Conservation (phyloP, 176 grass and related monocot species). For the Paspalum notatum region DNA sequence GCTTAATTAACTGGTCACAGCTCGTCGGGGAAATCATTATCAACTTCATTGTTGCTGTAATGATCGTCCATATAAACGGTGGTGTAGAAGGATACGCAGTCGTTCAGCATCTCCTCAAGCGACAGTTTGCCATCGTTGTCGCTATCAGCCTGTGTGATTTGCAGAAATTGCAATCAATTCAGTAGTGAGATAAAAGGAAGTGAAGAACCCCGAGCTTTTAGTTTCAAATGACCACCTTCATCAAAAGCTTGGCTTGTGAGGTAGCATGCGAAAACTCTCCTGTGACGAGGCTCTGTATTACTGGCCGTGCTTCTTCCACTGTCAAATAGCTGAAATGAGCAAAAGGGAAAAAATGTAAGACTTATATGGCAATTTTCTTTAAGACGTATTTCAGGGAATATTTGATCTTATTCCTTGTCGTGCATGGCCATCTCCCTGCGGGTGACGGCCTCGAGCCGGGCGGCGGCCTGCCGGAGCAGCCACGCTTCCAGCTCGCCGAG, state of each 20-base stretch:
- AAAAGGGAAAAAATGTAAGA: neutral
- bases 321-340: slow-evolving; percentile 10
- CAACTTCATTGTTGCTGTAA: neutral
- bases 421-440: neutral
- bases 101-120: neutral
- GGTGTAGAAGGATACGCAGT: slow-evolving; percentile 1
- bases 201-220: too few species aligned
- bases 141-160: neutral
- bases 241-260: slow-evolving; percentile 1
- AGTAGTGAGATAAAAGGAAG: too few species aligned
- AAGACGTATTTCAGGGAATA: too few species aligned
- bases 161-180: too few species aligned
- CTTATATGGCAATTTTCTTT: neutral
- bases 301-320: neutral
- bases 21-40: neutral
- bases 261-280: slow-evolving; percentile 3
- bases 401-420: too few species aligned
- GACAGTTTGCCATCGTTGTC: neutral
- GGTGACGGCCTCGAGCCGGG: neutral
- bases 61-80: neutral
- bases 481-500: neutral
- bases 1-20: neutral
- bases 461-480: neutral
- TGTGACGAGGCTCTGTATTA: neutral
- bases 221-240: neutral